Base-by-base conservation (phyloP, 305 asterid genomes). In the Nicotiana rustica region DNA sequence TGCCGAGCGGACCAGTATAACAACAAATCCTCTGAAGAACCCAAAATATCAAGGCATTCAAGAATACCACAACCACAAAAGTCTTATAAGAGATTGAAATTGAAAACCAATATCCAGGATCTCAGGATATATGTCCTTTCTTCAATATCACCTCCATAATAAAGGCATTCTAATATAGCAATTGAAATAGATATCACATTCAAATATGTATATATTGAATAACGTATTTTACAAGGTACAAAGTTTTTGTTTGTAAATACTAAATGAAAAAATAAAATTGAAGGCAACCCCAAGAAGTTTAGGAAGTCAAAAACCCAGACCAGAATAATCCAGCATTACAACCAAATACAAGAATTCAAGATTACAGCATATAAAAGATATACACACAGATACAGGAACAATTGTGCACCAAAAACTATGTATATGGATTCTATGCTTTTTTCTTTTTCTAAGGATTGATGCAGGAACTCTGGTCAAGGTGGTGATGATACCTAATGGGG, bases 401-500 rank as follows among this genome's bases (percentile, higher is more conserved):
- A 86, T 71, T 47, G 49, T 49, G 44, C 64, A 25, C 64, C 44
- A 25, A 73, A 73, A 47, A 44, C 61, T 49, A 86, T 86, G 88
- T 85, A 87, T 87, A 86, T 86, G 61, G 82, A 85, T 70, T 86
- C 71, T 84, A 91, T 91, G 89, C 85, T 83, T 19, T 49, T 55
- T 3, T 19, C 2, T 19, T 44, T 57, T 67, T 81, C 68, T 80
- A 59, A 87, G 85, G 78, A 86, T 83, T 84, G 88, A 89, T 91
- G 95, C 91, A 90, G 81, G 91, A 91, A 87, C 88, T 89, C 94
- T 91, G 95, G 95, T 86, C 94, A 85, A 90, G 91, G 93, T 69
- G 84, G 84, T 89, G 61, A 85, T 84, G 91, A 89, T 78, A 83
- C 88, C 91, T 87, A 87, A 85, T 79, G 89, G 84, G 67, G 83